Conservation (phyloP, 2,329 filamentous ascomycete species). For the Coniochaeta sp. region DNA sequence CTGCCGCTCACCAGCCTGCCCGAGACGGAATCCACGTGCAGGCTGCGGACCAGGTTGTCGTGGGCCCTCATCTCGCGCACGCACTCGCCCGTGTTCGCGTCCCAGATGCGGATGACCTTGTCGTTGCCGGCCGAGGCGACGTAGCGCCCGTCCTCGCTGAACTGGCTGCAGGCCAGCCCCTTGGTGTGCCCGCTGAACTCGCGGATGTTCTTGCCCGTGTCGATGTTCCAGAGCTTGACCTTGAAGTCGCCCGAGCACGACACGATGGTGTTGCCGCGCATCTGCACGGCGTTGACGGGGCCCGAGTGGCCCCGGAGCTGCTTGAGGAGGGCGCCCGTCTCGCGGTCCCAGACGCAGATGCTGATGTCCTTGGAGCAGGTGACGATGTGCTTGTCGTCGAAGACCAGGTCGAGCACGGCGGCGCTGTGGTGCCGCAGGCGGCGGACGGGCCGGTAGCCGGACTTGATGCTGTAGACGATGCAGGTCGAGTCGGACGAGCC, state of each 20-base stretch:
- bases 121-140: constrained; percentile 94
- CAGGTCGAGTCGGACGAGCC: constrained; percentile 89
- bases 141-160: constrained; percentile 88
- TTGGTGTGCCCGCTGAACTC: constrained; percentile 88
- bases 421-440: constrained; percentile 73
- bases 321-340: constrained; percentile 66
- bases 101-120: constrained; percentile 91
- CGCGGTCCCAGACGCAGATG: constrained; percentile 90
- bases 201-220: constrained; percentile 79
- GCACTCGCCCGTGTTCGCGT: constrained; percentile 81
- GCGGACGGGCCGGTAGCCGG: constrained; percentile 70
- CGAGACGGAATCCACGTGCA: constrained; percentile 84
- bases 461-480: constrained; percentile 81
- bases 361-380: constrained; percentile 94
- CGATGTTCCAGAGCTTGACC: constrained; percentile 92
- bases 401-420: constrained; percentile 88
- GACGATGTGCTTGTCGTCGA: constrained; percentile 86
- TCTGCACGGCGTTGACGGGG: constrained; percentile 92
- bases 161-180: constrained; percentile 91
- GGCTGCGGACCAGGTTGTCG: constrained; percentile 74
- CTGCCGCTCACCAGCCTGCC: constrained; percentile 83
- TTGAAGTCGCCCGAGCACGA: constrained; percentile 90
- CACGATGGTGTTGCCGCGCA: constrained; percentile 86
- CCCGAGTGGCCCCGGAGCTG: constrained; percentile 80
- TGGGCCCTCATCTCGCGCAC: constrained; percentile 77